Evolutionary conservation across 2,329 filamentous ascomycete genomes (phyloP).

Genomic region (Aureobasidium sp.): DNA sequence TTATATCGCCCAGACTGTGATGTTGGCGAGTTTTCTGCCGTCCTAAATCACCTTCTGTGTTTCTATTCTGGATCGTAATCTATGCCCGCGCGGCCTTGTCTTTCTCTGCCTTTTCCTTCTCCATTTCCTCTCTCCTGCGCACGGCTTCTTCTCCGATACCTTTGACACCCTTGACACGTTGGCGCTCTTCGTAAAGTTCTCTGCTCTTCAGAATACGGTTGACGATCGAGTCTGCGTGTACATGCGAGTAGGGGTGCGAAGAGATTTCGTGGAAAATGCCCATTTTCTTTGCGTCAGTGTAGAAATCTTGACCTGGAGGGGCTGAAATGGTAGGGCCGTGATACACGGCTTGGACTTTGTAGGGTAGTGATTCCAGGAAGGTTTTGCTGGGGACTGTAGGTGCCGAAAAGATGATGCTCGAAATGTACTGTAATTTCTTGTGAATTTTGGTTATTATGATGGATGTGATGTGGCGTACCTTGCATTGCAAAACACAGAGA

Average conservation of each 20-base stretch:
- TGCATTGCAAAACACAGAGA: slow-evolving; percentile 90
- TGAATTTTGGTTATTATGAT: slow-evolving; percentile 24
- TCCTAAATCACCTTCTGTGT: no score
- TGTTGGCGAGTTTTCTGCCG: no score
- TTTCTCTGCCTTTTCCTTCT: slow-evolving; percentile 16
- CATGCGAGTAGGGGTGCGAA: slow-evolving; percentile 70
- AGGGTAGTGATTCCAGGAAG: slow-evolving; percentile 55
- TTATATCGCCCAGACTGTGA: no score
- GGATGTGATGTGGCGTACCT: slow-evolving; percentile 44
- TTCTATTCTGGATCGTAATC: no score
- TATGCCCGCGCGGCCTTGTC: background rate
- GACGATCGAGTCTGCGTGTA: slow-evolving; percentile 91
- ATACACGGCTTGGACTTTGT: slow-evolving; percentile 64
- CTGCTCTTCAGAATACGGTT: slow-evolving; percentile 80
- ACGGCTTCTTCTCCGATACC: slow-evolving; percentile 60
- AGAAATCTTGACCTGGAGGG: slow-evolving; percentile 49
- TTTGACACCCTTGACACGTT: slow-evolving; percentile 85
- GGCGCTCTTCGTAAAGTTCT: slow-evolving; percentile 82
- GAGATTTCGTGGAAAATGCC: slow-evolving; percentile 77
- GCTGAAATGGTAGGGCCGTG: slow-evolving; percentile 95
- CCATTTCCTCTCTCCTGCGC: slow-evolving; percentile 24
- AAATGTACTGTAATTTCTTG: slow-evolving; percentile 60
- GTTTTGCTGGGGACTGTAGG: slow-evolving; percentile 76
- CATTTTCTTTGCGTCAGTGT: slow-evolving; percentile 71
- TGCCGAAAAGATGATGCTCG: slow-evolving; percentile 81